phyloP scores from a whole-genome alignment of 1,284 basidiomycete species.

The Tilletiaria anomala region DNA sequence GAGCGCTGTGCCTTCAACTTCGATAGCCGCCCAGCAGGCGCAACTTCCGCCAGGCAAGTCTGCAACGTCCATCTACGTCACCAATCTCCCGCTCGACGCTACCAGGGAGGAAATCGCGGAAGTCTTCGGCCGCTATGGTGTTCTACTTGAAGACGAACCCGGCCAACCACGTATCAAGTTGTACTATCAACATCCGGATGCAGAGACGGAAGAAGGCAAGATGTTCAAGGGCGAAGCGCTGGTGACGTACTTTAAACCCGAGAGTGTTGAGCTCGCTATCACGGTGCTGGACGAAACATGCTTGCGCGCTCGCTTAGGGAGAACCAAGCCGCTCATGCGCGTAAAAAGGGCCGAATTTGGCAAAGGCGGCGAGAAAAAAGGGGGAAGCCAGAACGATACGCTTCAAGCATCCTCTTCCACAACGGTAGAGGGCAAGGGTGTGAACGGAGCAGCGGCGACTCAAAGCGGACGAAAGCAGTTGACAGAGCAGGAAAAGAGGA shows the following conservation, averaged over 20 bases:
- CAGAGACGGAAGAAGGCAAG: conserved; percentile 47
- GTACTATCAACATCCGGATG: conserved; percentile 61
- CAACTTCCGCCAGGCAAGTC: no score
- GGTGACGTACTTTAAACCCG: conserved; percentile 94
- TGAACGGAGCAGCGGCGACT: background rate
- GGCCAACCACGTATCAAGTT: conserved; percentile 82
- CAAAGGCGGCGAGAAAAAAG: background rate
- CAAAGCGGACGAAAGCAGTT: conserved; percentile 6
- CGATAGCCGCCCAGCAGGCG: no score
- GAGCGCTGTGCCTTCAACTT: no score
- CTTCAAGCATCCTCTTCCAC: background rate
- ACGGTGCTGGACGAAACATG: conserved; percentile 83
- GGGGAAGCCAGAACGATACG: background rate
- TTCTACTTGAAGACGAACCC: conserved; percentile 77
- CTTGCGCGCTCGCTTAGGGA: conserved; percentile 61
- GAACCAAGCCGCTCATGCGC: conserved; percentile 54
- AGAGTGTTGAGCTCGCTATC: conserved; percentile 72
- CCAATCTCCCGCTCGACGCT: conserved; percentile 64
- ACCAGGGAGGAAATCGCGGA: conserved; percentile 60
- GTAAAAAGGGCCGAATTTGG: conserved; percentile 71
- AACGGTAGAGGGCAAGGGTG: conserved; percentile 32
- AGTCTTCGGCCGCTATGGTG: conserved; percentile 75
- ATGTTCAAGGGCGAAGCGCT: conserved; percentile 86
- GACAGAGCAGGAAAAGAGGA: conserved; percentile 14
- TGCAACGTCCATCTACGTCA: conserved; percentile 88